Evolutionary conservation across 768 basidiomycete genomes (phyloP).

Genomic region (Leccinellum rugosiceps): DNA sequence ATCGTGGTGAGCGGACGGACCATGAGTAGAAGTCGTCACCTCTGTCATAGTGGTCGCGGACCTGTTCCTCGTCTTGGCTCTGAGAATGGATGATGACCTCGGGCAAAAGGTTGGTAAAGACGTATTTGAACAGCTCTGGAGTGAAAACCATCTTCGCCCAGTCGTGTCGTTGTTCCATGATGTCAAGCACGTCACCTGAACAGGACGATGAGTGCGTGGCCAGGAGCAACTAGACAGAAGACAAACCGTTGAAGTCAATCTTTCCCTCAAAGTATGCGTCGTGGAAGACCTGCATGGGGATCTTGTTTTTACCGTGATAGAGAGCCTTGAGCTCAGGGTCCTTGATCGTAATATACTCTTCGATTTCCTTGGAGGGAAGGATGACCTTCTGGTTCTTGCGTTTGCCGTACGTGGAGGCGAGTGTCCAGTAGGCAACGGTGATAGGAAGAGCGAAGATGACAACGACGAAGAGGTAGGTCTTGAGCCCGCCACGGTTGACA

Average conservation of each 20-base stretch:
- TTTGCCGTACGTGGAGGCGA: conserved; percentile 78
- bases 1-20: conserved; percentile 25
- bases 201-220: neutral
- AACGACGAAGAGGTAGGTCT: conserved; percentile 80
- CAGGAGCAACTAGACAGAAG: neutral
- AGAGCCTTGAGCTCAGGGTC: conserved; percentile 75
- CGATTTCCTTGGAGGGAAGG: conserved; percentile 82
- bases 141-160: conserved; percentile 94
- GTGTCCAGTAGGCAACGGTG: conserved; percentile 83
- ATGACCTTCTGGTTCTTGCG: conserved; percentile 82
- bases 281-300: conserved; percentile 96
- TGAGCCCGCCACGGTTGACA: conserved; percentile 80
- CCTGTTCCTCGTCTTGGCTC: conserved; percentile 91
- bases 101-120: conserved; percentile 83
- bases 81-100: conserved; percentile 92
- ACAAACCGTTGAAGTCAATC: conserved; percentile 89
- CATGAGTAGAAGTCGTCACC: conserved; percentile 97
- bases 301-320: conserved; percentile 85
- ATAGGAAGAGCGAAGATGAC: conserved; percentile 72
- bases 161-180: conserved; percentile 92
- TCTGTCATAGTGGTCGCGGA: conserved; percentile 93
- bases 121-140: conserved; percentile 88
- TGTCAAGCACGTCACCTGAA: conserved; percentile 87
- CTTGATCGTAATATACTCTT: conserved; percentile 88
- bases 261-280: conserved; percentile 97